Base-by-base conservation (phyloP, 1,284 basidiomycete genomes). In the Malassezia globosa region DNA sequence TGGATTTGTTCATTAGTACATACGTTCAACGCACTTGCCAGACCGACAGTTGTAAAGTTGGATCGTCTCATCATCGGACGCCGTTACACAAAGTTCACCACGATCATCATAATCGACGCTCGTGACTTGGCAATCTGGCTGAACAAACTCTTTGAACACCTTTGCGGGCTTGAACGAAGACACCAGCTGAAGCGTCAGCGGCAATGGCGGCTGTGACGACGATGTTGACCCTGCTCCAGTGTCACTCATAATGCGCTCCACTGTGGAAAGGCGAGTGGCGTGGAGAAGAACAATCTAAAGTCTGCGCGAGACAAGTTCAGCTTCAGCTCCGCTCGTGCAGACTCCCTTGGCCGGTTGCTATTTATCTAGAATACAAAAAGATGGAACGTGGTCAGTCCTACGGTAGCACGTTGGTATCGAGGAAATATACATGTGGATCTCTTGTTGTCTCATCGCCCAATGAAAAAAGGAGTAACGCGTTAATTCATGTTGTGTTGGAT, bases 21-120 rank as follows among this genome's bases (percentile, higher is more conserved):
- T n/a, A 51, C n/a, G n/a, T n/a, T n/a, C n/a, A n/a, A n/a, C 90
- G 82, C 78, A 82, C 90, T 85, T 88, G 75, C 90, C 94, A 60
- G 79, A 81, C 76, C 83, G 83, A 65, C 83, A 85, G 71, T 80
- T 88, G 69, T 88, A 97, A 48, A 95, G 65, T 40, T 86, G 79
- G 72, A 97, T 87, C 1, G 82, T 83, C 73, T 96, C 90, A 67
- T 97, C 92, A 68, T 94, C 85, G n/a, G 78, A 82, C 0, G 87
- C 83, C 4, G 88, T 92, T 31, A 96, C 77, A 35, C 92, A 75
- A 52, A 80, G 78, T 58, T 89, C 84, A 4, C 94, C 94, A 62
- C 80, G 76, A 68, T 95, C 88, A 69, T 96, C 92, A 69, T 92
- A 97, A 25, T 80, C 79, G 23, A 95, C 78, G 10, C 86, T 85